Evolutionary conservation across 805 yeast genomes (phyloP).

Genomic region (Dipodascus albidus): DNA sequence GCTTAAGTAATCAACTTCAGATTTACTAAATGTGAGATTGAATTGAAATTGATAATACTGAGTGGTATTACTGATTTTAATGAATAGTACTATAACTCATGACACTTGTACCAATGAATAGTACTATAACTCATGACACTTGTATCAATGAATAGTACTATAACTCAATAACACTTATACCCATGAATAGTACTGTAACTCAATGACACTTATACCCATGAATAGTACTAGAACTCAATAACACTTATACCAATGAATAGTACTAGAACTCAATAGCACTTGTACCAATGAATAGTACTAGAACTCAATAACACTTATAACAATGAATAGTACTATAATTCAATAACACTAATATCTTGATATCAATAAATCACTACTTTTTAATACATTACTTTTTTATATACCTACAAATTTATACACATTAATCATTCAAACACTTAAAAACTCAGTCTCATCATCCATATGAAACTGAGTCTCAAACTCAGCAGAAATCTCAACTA

Average conservation of each 20-base stretch:
- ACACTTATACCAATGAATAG: too few relatives aligned
- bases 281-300: neutral
- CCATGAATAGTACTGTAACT: neutral
- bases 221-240: too few relatives aligned
- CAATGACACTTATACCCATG: too few relatives aligned
- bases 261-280: neutral
- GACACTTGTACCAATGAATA: too few relatives aligned
- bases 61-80: too few relatives aligned
- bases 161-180: neutral
- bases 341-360: too few relatives aligned
- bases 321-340: neutral
- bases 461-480: constrained; percentile 17
- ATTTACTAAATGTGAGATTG: too few relatives aligned
- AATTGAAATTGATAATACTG: neutral
- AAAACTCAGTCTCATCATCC: constrained; percentile 13
- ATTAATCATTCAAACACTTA: neutral
- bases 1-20: too few relatives aligned
- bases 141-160: neutral
- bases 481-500: constrained; percentile 6
- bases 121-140: too few relatives aligned
- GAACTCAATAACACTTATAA: neutral
- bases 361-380: too few relatives aligned
- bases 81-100: too few relatives aligned
- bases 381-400: neutral
- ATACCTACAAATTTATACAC: neutral